Base-by-base conservation (phyloP, 768 basidiomycete species). In the Auriscalpium vulgare region DNA sequence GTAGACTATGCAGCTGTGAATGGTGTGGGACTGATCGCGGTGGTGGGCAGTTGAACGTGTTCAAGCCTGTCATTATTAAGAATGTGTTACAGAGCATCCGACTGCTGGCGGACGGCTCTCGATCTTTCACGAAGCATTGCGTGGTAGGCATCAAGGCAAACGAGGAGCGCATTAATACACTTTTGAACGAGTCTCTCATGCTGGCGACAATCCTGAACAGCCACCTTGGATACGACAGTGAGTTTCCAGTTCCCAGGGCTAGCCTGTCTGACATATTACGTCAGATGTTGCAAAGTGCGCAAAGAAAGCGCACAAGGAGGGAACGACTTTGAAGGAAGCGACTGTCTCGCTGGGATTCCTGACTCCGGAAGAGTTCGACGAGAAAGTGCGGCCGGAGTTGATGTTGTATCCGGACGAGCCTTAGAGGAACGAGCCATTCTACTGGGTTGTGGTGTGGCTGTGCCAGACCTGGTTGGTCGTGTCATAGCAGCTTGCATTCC, bases 251-350 rank as follows among this genome's bases (percentile, higher is more conserved):
- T 34, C 46, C 55, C 43, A 47, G 14, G 44, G 9, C 55, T 19
- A 16, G 17, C 29, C 10, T 37, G 51, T 63, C 53, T 57, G 54
- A 67, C 16, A 56, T 58, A 43, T 14, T 50, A 37, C n/a, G 47
- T 47, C 13, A 97, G 94, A 97, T 73, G 97, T 98, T 50, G 97
- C 97, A 50, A 94, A 91, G 74, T 92, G 90, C 66, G 97, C 97
- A 34, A 99, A 99, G 82, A 98, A 98, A 72, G 97, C 97, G n/a
- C 97, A 98, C 79, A 92, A 88, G 71, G 94, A 99, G 73, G 97
- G 97, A 29, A 90, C 86, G 50, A 98, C 97, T 57, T 68, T 98
- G 70, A 98, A 95, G 77, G 88, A 93, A 73, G 93, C 97, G 44
- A 93, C 94, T 10, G 86, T 98, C 47, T 71, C 84, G 17, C 80